Conservation (phyloP, 2,329 filamentous ascomycete species). For the Pezicula rhizophila region DNA sequence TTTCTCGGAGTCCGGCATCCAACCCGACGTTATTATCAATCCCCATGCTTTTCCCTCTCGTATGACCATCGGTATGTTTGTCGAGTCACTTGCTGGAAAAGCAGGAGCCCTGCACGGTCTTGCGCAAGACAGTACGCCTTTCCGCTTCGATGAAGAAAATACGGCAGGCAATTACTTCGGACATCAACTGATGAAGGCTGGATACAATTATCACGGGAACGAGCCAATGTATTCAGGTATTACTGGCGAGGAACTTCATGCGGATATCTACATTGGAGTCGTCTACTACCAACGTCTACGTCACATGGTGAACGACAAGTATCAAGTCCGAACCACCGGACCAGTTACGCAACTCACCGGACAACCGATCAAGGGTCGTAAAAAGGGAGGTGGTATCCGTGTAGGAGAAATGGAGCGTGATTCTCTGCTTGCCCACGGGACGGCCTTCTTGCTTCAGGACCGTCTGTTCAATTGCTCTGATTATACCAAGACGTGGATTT, state of each 20-base stretch:
- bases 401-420: slow-evolving; percentile 99
- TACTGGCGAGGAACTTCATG: slow-evolving; percentile 86
- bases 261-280: slow-evolving; percentile 93
- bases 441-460: slow-evolving; percentile 90
- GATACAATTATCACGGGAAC: slow-evolving; percentile 97
- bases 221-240: slow-evolving; percentile 98
- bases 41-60: slow-evolving; percentile 98
- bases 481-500: slow-evolving; percentile 84
- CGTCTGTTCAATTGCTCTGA: slow-evolving; percentile 96
- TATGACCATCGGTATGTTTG: slow-evolving; percentile 99
- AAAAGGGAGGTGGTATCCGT: slow-evolving; percentile 95
- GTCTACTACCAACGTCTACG: slow-evolving; percentile 97
- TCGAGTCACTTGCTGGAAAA: slow-evolving; percentile 95
- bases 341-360: slow-evolving; percentile 86
- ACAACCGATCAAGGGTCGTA: slow-evolving; percentile 94
- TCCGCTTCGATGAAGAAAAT: slow-evolving; percentile 87
- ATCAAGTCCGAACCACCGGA: slow-evolving; percentile 93
- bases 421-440: slow-evolving; percentile 88
- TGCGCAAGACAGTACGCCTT: slow-evolving; percentile 94
- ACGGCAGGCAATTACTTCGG: slow-evolving; percentile 93
- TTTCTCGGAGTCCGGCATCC: slow-evolving; percentile 92
- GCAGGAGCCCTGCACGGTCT: slow-evolving; percentile 88
- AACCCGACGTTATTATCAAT: slow-evolving; percentile 98
- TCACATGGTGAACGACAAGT: slow-evolving; percentile 99
- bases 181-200: slow-evolving; percentile 88